Conservation (phyloP, 1,284 basidiomycete genomes). For the Abortiporus biennis region DNA sequence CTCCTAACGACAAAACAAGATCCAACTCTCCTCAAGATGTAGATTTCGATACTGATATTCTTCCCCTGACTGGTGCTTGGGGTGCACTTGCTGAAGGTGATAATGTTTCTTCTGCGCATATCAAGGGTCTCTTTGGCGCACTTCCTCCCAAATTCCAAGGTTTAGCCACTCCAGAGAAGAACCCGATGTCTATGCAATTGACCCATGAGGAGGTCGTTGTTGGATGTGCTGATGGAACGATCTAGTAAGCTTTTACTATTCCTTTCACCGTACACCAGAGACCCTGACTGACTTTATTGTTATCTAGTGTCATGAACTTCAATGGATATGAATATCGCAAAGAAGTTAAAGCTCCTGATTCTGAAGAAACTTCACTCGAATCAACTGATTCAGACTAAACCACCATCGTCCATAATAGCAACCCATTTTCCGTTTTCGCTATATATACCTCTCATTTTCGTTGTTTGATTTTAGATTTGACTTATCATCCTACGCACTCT, state of each 20-base stretch:
- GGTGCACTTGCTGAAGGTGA: conserved; percentile 44
- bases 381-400: background rate
- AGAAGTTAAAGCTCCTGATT: conserved; percentile 8
- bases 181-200: conserved; percentile 84
- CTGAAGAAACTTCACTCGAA: background rate
- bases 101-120: conserved; percentile 24
- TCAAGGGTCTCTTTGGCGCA: conserved; percentile 53
- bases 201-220: conserved; percentile 84
- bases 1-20: background rate
- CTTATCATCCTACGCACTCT: no score
- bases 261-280: conserved; percentile 8
- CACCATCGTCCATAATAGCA: background rate
- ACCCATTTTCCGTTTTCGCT: background rate
- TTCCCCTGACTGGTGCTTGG: conserved; percentile 65
- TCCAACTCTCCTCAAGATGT: conserved; percentile 28
- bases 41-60: conserved; percentile 57
- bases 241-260: conserved; percentile 56
- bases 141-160: conserved; percentile 65
- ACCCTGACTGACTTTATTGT: conserved; percentile 7
- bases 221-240: conserved; percentile 82
- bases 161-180: conserved; percentile 76
- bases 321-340: conserved; percentile 57
- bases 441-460: background rate
- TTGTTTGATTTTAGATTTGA: background rate
- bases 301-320: conserved; percentile 63